phyloP scores from a whole-genome alignment of 2,329 filamentous ascomycete species.

The Pseudocercospora crystallina region DNA sequence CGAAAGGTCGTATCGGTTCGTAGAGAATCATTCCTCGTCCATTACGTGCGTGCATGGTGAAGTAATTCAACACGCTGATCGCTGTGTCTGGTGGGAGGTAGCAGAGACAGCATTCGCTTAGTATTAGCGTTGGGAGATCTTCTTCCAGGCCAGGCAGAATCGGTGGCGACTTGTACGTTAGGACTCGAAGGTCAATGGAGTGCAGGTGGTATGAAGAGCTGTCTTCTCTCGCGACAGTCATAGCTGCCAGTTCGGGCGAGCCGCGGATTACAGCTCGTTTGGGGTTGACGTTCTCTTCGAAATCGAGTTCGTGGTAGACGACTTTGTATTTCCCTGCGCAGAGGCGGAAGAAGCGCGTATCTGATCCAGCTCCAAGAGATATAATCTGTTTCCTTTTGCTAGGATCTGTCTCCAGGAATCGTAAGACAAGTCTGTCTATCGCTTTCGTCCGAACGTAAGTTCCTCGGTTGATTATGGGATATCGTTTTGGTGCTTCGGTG shows the following conservation, averaged over 20 bases:
- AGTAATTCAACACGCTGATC: constrained; percentile 42
- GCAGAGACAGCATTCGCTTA: constrained; percentile 94
- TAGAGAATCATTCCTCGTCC: constrained; percentile 71
- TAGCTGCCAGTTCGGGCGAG: constrained; percentile 22
- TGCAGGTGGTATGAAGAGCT: constrained; percentile 53
- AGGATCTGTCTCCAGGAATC: constrained; percentile 58
- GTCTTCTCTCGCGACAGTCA: constrained; percentile 21
- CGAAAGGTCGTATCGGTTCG: constrained; percentile 80
- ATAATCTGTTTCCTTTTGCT: constrained; percentile 65
- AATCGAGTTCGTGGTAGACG: constrained; percentile 91
- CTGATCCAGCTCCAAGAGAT: constrained; percentile 89
- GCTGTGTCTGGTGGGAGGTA: constrained; percentile 73
- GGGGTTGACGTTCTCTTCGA: constrained; percentile 60
- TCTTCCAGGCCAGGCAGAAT: constrained; percentile 48
- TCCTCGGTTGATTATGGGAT: constrained; percentile 93
- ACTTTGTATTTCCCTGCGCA: constrained; percentile 50
- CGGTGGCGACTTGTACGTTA: constrained; percentile 41
- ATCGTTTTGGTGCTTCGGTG: constrained; percentile 59
- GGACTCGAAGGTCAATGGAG: constrained; percentile 65
- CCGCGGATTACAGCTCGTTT: constrained; percentile 29
- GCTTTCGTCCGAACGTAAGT: constrained; percentile 89
- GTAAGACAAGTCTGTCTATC: constrained; percentile 73
- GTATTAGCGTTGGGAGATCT: constrained; percentile 72
- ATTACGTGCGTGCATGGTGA: constrained; percentile 39
- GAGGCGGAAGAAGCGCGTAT: constrained; percentile 82